Conservation (phyloP, 495 filamentous ascomycete genomes). For the Aspergillus avenaceus region DNA sequence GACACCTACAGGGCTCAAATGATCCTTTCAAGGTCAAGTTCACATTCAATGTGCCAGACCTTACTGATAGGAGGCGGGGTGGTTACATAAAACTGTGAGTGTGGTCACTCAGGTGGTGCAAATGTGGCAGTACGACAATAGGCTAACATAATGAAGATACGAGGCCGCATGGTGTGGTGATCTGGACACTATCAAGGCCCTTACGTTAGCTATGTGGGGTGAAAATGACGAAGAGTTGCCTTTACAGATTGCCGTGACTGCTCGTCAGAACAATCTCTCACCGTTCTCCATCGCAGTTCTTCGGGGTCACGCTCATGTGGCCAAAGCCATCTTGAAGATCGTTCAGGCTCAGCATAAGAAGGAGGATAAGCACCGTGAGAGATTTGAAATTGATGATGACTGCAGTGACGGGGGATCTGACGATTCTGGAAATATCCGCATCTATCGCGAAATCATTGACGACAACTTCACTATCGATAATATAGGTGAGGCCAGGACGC, state of each 20-base stretch:
- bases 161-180: slow-evolving; percentile 69
- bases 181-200: slow-evolving; percentile 43
- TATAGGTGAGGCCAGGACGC: slow-evolving; percentile 56
- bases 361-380: slow-evolving; percentile 31
- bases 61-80: slow-evolving; percentile 47
- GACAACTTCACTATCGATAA: slow-evolving; percentile 67
- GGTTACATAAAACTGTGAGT: slow-evolving; percentile 54
- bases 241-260: slow-evolving; percentile 46
- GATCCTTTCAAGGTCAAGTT: slow-evolving; percentile 44
- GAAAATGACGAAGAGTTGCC: slow-evolving; percentile 44
- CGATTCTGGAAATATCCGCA: slow-evolving; percentile 32
- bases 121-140: no score
- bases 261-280: slow-evolving; percentile 32
- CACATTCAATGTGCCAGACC: slow-evolving; percentile 42
- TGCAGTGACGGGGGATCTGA: slow-evolving; percentile 23
- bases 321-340: slow-evolving; percentile 63
- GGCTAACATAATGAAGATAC: slow-evolving; percentile 44
- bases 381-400: slow-evolving; percentile 46
- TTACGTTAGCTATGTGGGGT: slow-evolving; percentile 47
- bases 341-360: slow-evolving; percentile 58
- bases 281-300: slow-evolving; percentile 64
- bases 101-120: no score
- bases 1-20: background rate
- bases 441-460: slow-evolving; percentile 45
- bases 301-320: slow-evolving; percentile 55